These are phyloP conservation scores for Schwanniomyces vanrijiae DNA, from an alignment of 805 yeast genomes.

Conservation along the genomic window DNA sequence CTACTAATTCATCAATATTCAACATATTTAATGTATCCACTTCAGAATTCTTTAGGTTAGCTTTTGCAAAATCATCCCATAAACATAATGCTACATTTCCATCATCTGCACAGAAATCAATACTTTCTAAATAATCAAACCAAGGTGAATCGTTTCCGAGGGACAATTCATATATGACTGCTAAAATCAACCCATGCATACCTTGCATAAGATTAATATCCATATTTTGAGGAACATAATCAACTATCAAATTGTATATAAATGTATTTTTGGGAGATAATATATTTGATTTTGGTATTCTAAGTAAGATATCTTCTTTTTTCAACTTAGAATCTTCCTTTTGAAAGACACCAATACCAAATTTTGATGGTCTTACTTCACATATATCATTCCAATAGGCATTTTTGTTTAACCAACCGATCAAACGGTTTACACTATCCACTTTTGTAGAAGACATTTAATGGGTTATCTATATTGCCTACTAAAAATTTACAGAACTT, in stretches of 20 bases:
- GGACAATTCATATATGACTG: conserved; percentile 70
- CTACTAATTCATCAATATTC: conserved; percentile 44
- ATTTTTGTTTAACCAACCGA: conserved; percentile 57
- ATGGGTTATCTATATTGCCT: background rate
- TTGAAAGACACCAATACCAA: conserved; percentile 79
- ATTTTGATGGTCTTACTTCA: conserved; percentile 43
- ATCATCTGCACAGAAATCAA: conserved; percentile 33
- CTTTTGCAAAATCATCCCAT: conserved; percentile 57
- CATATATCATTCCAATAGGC: conserved; percentile 56
- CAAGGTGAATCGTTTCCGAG: conserved; percentile 74
- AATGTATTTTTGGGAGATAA: conserved; percentile 58
- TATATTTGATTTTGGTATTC: conserved; percentile 62
- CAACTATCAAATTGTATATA: conserved; percentile 66
- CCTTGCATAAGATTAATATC: conserved; percentile 48
- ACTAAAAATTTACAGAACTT: background rate
- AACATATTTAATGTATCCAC: conserved; percentile 59
- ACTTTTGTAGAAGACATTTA: conserved; percentile 3
- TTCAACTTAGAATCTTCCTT: conserved; percentile 25
- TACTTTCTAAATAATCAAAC: conserved; percentile 61
- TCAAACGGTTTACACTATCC: background rate
- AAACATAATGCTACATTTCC: conserved; percentile 56
- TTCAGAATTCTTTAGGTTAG: conserved; percentile 58
- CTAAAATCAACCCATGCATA: conserved; percentile 62
- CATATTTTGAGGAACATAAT: conserved; percentile 30
- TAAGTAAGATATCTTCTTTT: conserved; percentile 40